A percentile compares a stretch with the other conserved stretches of the same genome.
Conservation (phyloP, 768 basidiomycete species). For the Suillus ampliporus region DNA sequence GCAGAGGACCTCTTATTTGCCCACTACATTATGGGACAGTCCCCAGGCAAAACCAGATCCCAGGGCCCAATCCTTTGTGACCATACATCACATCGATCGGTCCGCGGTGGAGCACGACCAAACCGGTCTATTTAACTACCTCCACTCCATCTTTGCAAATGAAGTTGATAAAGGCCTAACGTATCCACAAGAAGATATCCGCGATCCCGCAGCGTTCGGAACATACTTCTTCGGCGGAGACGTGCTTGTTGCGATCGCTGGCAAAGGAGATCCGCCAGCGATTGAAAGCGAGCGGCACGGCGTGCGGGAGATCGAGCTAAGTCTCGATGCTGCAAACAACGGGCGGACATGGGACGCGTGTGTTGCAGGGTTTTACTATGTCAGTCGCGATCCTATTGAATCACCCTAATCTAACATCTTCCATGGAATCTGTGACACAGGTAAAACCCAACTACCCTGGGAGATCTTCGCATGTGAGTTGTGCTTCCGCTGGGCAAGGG, state of each 20-base stretch:
- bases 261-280: slow-evolving; percentile 19
- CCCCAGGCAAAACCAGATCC: slow-evolving; percentile 30
- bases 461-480: slow-evolving; percentile 86
- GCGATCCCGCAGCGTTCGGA: slow-evolving; percentile 60
- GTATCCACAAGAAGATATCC: slow-evolving; percentile 82
- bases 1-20: slow-evolving; percentile 36
- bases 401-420: slow-evolving; percentile 7
- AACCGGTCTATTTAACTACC: slow-evolving; percentile 62
- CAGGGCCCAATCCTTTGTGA: slow-evolving; percentile 26
- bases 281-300: slow-evolving; percentile 21
- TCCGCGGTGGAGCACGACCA: slow-evolving; percentile 31
- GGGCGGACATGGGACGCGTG: slow-evolving; percentile 69
- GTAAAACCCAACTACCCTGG: slow-evolving; percentile 92
- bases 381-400: slow-evolving; percentile 40
- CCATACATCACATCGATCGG: slow-evolving; percentile 45
- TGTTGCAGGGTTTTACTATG: slow-evolving; percentile 82
- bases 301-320: slow-evolving; percentile 26
- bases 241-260: slow-evolving; percentile 69
- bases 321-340: slow-evolving; percentile 50
- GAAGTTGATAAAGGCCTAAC: slow-evolving; percentile 80
- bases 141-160: slow-evolving; percentile 66
- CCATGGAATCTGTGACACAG: slow-evolving; percentile 35
- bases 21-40: slow-evolving; percentile 54
- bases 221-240: slow-evolving; percentile 81
- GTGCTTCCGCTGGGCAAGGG: slow-evolving; percentile 6